Evolutionary conservation across 768 basidiomycete genomes (phyloP), one percentile per base, ranked within the genome.

Genomic region (Lentinula boryana): DNA sequence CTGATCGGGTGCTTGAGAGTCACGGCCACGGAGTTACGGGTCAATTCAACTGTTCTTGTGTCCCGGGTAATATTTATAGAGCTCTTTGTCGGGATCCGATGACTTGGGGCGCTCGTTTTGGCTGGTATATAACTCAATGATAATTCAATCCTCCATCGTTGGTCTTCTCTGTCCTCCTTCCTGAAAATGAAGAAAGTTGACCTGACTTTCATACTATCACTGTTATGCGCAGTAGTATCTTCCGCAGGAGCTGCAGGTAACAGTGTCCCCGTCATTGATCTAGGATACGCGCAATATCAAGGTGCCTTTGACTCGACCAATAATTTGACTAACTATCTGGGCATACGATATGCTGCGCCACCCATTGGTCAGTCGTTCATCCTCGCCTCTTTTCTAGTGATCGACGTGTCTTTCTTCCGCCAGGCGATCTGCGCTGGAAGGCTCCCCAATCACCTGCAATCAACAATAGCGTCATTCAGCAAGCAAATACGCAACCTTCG

Each of bases 331-430:
- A 63, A 43, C 50, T 73, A 71, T 60, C 58, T 71, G 36, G 78
- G 62, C 89, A 89, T 49, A 84, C 81, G 64, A 89, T 89, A 18
- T 88, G 84, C 62, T 89, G 49, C 50, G 13, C 67, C 68, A 0
- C 75, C 68, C n/a, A 44, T 56, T 36, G 61, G 55, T 58, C 21
- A 50, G 49, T 56, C 16, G 31, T 13, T 33, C 32, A 15, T 51
- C 16, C 33, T 16, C n/a, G n/a, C 3, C 5, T 15, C 41, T 12
- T 2, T 9, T 32, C 21, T 9, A 3, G 12, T 35, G 7, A 2
- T 16, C 8, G 7, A 51, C 8, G 13, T n/a, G 23, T 46, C 4
- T 5, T 5, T n/a, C 27, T 23, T 21, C 5, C 41, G 18, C 6
- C 27, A 75, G 77, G 72, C n/a, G 61, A 62, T 31, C 62, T 73